Evolutionary conservation across 768 basidiomycete species (phyloP).

Genomic region (Pholiota microspora): DNA sequence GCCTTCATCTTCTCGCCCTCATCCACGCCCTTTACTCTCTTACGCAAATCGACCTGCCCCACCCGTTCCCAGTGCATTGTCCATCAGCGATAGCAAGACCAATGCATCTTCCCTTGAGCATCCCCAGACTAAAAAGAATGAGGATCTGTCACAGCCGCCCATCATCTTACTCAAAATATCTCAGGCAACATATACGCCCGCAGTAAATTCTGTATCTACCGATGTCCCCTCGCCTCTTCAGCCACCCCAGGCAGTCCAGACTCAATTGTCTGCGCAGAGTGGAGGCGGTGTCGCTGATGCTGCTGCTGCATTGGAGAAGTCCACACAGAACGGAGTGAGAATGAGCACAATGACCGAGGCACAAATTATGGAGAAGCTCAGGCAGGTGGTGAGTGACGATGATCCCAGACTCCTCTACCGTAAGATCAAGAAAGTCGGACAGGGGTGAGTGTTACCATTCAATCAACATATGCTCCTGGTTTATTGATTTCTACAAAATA

Average conservation of each 20-base stretch:
- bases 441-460: conserved; percentile 82
- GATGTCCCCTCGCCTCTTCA: conserved; percentile 72
- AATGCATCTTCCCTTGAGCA: conserved; percentile 48
- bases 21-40: conserved; percentile 34
- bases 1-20: conserved; percentile 26
- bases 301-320: conserved; percentile 72
- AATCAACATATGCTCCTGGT: too few relatives aligned
- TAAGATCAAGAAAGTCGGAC: conserved; percentile 98
- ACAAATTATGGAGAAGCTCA: conserved; percentile 97
- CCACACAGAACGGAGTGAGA: conserved; percentile 83
- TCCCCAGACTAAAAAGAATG: conserved; percentile 45
- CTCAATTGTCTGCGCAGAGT: conserved; percentile 44
- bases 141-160: conserved; percentile 32
- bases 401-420: conserved; percentile 90
- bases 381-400: conserved; percentile 80
- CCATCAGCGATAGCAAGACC: conserved; percentile 31
- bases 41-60: conserved; percentile 62
- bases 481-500: conserved; percentile 27
- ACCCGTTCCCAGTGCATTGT: conserved; percentile 56
- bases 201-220: conserved; percentile 42
- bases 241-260: conserved; percentile 68
- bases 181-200: conserved; percentile 45
- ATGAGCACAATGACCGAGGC: conserved; percentile 97
- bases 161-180: conserved; percentile 38
- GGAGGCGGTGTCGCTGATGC: conserved; percentile 51